Base-by-base conservation (phyloP, 495 filamentous ascomycete species). In the Xylaria longipes region DNA sequence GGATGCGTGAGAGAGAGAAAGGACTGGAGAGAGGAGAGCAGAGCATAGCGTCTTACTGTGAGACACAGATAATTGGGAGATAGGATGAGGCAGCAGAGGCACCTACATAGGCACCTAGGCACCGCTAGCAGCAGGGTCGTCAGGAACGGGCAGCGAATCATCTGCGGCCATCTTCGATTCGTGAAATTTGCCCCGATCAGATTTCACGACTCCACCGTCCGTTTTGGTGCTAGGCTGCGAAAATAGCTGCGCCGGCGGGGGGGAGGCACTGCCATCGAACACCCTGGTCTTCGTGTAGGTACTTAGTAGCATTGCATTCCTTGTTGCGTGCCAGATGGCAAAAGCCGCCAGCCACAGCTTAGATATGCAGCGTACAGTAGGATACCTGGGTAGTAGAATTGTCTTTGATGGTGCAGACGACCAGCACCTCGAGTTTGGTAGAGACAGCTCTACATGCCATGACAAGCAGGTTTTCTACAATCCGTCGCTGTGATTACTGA, bases 181-280 rank as follows among this genome's bases (percentile, higher is more conserved):
- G 41, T 46, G 29, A 65, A 65, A 65, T 65, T 65, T 45, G 41
- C 62, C 62, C 37, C 37, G 62, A 65, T 65, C 37, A 65, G 37
- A 46, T 29, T 65, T 17, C 37, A 7, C n/a, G 35, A 27, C 60
- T 43, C 60, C 60, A 63, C 60, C 37, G 60, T 63, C 37, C 37
- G 60, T 43, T 63, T 63, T 63, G 37, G 57, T 37, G 57, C 57
- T 37, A 60, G 31, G 7, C 54, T 27, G 22, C 29, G 17, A 35
- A 31, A 31, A 58, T 14, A 29, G 29, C 54, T 8, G 54, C 31
- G 7, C 54, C 54, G 54, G 54, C 29, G 54, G 27, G 54, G n/a
- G 8, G 11, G 54, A 31, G 7, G 54, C 57, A 60, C 29, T 60
- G 57, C 57, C 57, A 60, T 60, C 9, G 31, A 37, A 37, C 50